Evolutionary conservation across 139 green algal species (phyloP).

Genomic region (Pleodorina starrii): DNA sequence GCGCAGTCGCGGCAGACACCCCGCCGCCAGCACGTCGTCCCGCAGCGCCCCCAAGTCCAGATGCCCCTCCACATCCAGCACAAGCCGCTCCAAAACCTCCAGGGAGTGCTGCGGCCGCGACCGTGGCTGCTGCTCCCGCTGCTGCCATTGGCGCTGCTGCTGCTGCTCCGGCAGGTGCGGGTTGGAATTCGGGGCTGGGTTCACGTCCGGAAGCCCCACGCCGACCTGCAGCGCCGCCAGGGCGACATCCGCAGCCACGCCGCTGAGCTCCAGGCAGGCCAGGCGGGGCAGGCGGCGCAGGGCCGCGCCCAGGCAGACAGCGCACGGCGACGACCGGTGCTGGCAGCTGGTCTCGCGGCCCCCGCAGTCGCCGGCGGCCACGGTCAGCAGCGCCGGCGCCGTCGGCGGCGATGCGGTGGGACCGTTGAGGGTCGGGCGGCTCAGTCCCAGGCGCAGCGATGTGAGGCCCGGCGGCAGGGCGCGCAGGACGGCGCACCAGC

Average conservation of each 20-base stretch:
- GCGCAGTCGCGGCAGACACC: background rate
- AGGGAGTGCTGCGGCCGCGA: background rate
- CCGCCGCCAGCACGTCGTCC: background rate
- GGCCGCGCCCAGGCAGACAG: background rate
- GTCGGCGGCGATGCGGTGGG: background rate
- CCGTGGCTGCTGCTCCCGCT: background rate
- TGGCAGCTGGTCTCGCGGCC: background rate
- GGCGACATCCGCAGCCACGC: background rate
- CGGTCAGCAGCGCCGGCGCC: background rate
- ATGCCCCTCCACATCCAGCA: background rate
- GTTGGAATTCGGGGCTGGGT: too few relatives aligned
- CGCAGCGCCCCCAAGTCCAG: background rate
- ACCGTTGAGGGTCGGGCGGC: too few relatives aligned
- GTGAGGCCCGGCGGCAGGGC: background rate
- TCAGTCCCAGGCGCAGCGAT: background rate
- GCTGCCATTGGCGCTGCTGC: background rate
- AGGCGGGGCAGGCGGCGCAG: slow-evolving; percentile 13
- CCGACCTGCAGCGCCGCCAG: background rate
- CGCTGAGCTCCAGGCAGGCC: background rate
- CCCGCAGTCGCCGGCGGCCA: background rate
- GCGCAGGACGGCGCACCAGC: background rate
- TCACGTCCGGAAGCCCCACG: background rate
- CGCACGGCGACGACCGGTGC: background rate
- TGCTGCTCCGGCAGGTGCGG: background rate
- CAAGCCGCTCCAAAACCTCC: background rate